Percentiles rank a stretch among this genome's conserved stretches.
Conservation (phyloP, 2,329 filamentous ascomycete genomes). For the Diaporthe longicolla region DNA sequence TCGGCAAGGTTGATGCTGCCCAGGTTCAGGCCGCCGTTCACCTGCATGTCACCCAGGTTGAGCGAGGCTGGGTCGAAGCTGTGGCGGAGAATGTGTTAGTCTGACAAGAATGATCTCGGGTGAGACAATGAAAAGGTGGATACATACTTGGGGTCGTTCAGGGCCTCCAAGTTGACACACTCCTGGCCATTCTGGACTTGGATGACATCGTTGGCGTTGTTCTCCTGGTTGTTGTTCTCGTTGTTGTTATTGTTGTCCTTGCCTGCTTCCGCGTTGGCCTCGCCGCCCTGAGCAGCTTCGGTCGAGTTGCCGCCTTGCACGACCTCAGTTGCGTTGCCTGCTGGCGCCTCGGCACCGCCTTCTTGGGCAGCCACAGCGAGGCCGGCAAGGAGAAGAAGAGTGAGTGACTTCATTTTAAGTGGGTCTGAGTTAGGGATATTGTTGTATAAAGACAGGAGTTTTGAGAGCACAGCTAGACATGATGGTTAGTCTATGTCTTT, state of each 20-base stretch:
- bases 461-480: slow-evolving; percentile 26
- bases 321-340: not conserved
- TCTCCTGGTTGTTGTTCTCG: not conserved
- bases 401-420: slow-evolving; percentile 36
- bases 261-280: slow-evolving; percentile 7
- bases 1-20: slow-evolving; percentile 49
- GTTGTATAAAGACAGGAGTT: slow-evolving; percentile 17
- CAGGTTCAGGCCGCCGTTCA: slow-evolving; percentile 46
- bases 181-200: slow-evolving; percentile 29
- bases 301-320: slow-evolving; percentile 20
- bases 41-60: slow-evolving; percentile 34
- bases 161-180: slow-evolving; percentile 35
- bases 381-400: slow-evolving; percentile 41
- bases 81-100: not conserved
- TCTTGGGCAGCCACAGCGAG: slow-evolving; percentile 42
- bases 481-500: slow-evolving; percentile 9
- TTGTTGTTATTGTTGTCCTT: slow-evolving; percentile 20
- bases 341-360: slow-evolving; percentile 29
- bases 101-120: no score
- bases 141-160: slow-evolving; percentile 34
- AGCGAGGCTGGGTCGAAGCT: slow-evolving; percentile 13
- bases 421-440: slow-evolving; percentile 4
- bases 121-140: not conserved
- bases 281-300: not conserved
- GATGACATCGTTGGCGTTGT: slow-evolving; percentile 3